A percentile compares a stretch with the other conserved stretches of the same genome.
These are phyloP conservation scores for Ettlia oleoabundans DNA, from an alignment of 139 green algal genomes.

Conservation along the genomic window DNA sequence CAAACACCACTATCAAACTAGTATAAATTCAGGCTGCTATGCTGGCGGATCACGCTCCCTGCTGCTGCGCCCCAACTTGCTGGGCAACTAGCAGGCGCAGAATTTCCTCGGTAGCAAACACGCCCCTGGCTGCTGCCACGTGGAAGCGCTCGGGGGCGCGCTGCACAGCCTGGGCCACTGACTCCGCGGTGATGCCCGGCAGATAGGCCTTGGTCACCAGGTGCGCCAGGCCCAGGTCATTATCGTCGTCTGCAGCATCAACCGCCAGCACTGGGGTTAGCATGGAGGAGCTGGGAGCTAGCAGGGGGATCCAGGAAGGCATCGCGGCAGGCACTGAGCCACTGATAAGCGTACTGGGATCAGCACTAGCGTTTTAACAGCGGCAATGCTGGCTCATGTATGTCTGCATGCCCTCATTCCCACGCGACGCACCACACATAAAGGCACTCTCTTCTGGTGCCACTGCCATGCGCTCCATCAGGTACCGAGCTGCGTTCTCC, in stretches of 20 bases:
- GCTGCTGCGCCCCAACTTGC: not conserved
- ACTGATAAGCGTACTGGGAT: no score
- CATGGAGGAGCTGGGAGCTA: no score
- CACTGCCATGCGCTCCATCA: conserved; percentile 60
- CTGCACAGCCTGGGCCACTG: conserved; percentile 1
- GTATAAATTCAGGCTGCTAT: no score
- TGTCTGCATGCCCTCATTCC: not conserved
- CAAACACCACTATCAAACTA: no score
- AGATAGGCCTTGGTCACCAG: conserved; percentile 23
- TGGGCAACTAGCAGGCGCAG: conserved; percentile 18
- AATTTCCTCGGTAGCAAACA: conserved; percentile 12
- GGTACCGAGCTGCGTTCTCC: conserved; percentile 58
- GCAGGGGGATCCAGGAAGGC: no score
- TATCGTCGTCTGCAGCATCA: conserved; percentile 27
- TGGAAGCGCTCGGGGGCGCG: conserved; percentile 19
- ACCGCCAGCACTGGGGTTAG: not conserved
- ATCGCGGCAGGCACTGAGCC: no score
- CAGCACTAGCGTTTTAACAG: no score
- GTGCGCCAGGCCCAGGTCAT: conserved; percentile 22
- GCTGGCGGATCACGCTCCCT: no score
- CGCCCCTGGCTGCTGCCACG: not conserved
- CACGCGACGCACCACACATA: conserved; percentile 55
- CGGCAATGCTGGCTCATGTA: no score
- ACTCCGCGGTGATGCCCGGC: conserved; percentile 14
- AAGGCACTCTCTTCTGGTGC: conserved; percentile 44